Evolutionary conservation across 2,329 filamentous ascomycete genomes (phyloP).

Genomic region (Beauveria sp.): DNA sequence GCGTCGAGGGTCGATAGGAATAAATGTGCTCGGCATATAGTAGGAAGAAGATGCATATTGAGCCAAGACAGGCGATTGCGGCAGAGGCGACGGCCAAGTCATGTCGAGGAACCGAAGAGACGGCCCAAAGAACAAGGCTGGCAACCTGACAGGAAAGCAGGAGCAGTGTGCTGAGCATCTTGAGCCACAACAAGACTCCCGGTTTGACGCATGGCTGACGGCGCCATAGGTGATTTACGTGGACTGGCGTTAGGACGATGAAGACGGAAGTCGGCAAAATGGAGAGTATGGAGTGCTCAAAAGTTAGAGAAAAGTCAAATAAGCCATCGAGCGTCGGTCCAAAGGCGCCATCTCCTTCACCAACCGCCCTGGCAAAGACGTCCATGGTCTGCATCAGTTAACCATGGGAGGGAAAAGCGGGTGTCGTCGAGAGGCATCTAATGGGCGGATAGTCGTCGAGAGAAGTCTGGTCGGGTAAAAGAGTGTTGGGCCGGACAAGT

Average conservation of each 20-base stretch:
- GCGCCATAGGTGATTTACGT: background rate
- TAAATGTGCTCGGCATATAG: constrained; percentile 28
- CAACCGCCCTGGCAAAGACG: background rate
- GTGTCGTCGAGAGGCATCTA: constrained; percentile 4
- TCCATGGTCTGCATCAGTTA: constrained; percentile 2
- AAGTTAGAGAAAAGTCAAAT: constrained; percentile 9
- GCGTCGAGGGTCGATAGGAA: constrained; percentile 24
- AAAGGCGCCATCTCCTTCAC: constrained; percentile 4
- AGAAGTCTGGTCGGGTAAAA: background rate
- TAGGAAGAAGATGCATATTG: constrained; percentile 19
- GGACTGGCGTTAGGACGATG: constrained; percentile 11
- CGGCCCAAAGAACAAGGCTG: constrained; percentile 22
- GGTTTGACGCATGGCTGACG: constrained; percentile 2
- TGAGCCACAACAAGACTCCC: constrained; percentile 17
- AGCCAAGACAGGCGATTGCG: constrained; percentile 20
- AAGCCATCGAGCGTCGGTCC: constrained; percentile 5
- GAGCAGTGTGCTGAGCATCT: constrained; percentile 12
- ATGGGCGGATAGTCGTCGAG: background rate
- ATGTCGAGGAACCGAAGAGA: constrained; percentile 11
- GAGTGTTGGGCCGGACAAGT: background rate
- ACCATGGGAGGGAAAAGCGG: constrained; percentile 2
- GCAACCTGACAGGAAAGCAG: constrained; percentile 15
- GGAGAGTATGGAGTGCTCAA: constrained; percentile 8
- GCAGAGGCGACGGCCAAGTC: constrained; percentile 23
- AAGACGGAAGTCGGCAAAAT: constrained; percentile 12